Conservation (phyloP, 2,329 filamentous ascomycete species). For the Orbilia quercus region DNA sequence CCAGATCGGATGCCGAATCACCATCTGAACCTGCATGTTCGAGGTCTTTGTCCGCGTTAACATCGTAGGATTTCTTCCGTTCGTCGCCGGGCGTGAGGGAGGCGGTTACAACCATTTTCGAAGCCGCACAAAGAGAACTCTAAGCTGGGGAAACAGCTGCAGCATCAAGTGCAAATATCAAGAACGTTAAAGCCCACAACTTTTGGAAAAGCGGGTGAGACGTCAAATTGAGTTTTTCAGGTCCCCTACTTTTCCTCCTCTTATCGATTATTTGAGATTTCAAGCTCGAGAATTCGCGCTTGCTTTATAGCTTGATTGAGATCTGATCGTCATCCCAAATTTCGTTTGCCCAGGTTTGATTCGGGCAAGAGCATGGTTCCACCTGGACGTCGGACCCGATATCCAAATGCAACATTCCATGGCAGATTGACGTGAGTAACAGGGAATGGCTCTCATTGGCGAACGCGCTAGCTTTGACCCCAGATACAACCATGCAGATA, state of each 20-base stretch:
- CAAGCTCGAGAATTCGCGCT: background rate
- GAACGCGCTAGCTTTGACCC: background rate
- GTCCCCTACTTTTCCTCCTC: conserved; percentile 1
- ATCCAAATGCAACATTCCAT: conserved; percentile 40
- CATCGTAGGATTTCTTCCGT: conserved; percentile 39
- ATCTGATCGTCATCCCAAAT: background rate
- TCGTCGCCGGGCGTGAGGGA: conserved; percentile 27
- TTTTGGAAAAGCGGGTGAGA: background rate
- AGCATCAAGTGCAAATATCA: conserved; percentile 25
- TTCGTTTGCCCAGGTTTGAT: background rate
- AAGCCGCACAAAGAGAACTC: conserved; percentile 27
- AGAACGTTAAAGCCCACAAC: background rate
- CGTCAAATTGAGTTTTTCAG: background rate
- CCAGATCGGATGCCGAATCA: conserved; percentile 31
- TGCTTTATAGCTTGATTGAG: conserved; percentile 7
- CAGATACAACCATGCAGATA: conserved; percentile 9
- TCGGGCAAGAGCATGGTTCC: background rate
- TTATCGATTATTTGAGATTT: background rate
- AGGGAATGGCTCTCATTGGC: conserved; percentile 19
- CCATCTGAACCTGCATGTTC: conserved; percentile 12
- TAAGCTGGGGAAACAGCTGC: conserved; percentile 17
- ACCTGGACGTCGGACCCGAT: background rate
- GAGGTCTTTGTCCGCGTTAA: conserved; percentile 30
- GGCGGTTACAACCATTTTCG: conserved; percentile 49
- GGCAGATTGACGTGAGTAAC: conserved; percentile 31